Evolutionary conservation across 257 asterid species (phyloP).

Genomic region (Mentha longifolia): DNA sequence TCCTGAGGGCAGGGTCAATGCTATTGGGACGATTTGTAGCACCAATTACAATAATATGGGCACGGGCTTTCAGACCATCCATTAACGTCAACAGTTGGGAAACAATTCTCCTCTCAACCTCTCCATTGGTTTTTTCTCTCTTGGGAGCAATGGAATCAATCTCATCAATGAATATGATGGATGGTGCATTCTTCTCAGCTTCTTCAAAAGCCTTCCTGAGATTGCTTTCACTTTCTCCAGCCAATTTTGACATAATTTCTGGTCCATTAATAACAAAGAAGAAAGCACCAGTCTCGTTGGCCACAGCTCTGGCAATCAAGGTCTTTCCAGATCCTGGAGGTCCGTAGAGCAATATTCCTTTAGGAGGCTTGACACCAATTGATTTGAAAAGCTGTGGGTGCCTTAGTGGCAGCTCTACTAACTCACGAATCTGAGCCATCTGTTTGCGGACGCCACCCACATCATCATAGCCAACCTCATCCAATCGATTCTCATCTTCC

Average conservation of each 20-base stretch:
- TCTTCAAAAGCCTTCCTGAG: conserved; percentile 95
- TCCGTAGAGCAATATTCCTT: conserved; percentile 80
- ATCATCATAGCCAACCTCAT: conserved; percentile 89
- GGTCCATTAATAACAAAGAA: conserved; percentile 91
- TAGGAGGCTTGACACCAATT: conserved; percentile 88
- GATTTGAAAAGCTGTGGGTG: conserved; percentile 91
- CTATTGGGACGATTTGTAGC: conserved; percentile 95
- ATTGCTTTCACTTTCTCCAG: conserved; percentile 95
- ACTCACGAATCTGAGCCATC: conserved; percentile 90
- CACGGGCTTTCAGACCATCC: conserved; percentile 92
- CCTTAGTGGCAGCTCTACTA: conserved; percentile 84
- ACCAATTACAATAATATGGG: conserved; percentile 93
- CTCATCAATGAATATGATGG: conserved; percentile 87
- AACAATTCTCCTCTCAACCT: conserved; percentile 94
- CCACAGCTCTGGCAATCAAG: conserved; percentile 86
- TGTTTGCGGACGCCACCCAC: conserved; percentile 93
- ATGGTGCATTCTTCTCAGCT: conserved; percentile 96
- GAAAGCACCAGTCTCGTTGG: conserved; percentile 94
- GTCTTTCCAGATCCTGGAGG: conserved; percentile 97
- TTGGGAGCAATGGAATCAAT: conserved; percentile 96
- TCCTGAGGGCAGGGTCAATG: conserved; percentile 88
- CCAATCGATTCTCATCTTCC: conserved; percentile 78
- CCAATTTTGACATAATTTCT: conserved; percentile 89
- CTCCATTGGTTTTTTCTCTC: conserved; percentile 89
- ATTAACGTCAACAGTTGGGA: conserved; percentile 91